Evolutionary conservation across 495 filamentous ascomycete genomes (phyloP).

Genomic region (Xylaria flabelliformis): DNA sequence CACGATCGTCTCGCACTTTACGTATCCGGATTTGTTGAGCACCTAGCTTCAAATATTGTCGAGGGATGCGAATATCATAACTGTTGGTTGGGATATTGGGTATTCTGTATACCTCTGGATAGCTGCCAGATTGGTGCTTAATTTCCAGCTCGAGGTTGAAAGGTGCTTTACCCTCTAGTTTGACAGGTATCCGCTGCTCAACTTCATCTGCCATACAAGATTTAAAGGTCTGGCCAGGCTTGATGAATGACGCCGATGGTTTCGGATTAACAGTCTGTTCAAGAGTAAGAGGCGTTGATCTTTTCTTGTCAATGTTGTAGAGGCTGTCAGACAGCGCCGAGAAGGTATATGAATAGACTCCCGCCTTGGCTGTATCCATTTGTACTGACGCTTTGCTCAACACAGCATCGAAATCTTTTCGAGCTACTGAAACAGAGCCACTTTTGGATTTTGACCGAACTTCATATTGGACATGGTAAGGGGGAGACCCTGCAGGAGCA

Average conservation of each 20-base stretch:
- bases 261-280: slow-evolving; percentile 82
- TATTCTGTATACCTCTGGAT: slow-evolving; percentile 79
- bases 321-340: slow-evolving; percentile 77
- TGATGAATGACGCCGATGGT: slow-evolving; percentile 78
- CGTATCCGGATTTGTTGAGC: slow-evolving; percentile 85
- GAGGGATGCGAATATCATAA: slow-evolving; percentile 83
- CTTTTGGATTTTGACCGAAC: slow-evolving; percentile 69
- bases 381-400: slow-evolving; percentile 74
- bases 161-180: slow-evolving; percentile 79
- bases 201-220: slow-evolving; percentile 86
- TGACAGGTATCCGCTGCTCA: slow-evolving; percentile 86
- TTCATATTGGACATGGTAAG: slow-evolving; percentile 83
- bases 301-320: slow-evolving; percentile 73
- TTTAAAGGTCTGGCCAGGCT: slow-evolving; percentile 92
- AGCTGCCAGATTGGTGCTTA: slow-evolving; percentile 82
- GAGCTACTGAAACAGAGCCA: slow-evolving; percentile 63
- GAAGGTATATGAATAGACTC: slow-evolving; percentile 85
- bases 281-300: slow-evolving; percentile 68
- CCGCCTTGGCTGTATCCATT: slow-evolving; percentile 83
- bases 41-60: slow-evolving; percentile 79
- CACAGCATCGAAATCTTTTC: slow-evolving; percentile 73
- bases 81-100: slow-evolving; percentile 73
- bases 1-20: slow-evolving; percentile 82
- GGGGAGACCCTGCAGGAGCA: slow-evolving; percentile 65
- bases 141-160: slow-evolving; percentile 91